Evolutionary conservation across 139 green algal genomes (phyloP), one percentile per base, ranked within the genome.

Genomic region (Diplosphaera chodatii): DNA sequence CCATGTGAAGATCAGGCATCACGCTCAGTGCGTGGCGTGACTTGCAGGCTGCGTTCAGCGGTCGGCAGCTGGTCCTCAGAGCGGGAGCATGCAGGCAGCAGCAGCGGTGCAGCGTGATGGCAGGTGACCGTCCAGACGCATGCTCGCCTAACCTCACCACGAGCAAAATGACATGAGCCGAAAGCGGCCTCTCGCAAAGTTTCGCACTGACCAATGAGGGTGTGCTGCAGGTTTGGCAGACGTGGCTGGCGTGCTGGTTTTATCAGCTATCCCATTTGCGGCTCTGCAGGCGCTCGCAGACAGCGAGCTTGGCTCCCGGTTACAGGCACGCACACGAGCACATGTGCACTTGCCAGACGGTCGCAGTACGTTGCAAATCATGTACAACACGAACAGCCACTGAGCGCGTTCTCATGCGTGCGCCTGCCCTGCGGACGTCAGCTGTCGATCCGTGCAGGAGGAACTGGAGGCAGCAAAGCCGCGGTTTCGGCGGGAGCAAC

Each of bases 201-300:
- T n/a, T n/a, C n/a, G n/a, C 10, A 21, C 13, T 48, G 8, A 21
- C 10, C 25, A 16, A 15, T 65, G 13, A 20, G 27, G n/a, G n/a
- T n/a, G n/a, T n/a, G n/a, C n/a, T 48, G 40, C 41, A 34, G 67
- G 41, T 30, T 29, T 40, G 3, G 21, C n/a, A 32, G 80, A 86
- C 30, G 55, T 86, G 0, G 48, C 62, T 2, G 78, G 78, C 20
- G 65, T 86, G 18, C 56, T 84, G 3, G 64, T 74, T 18, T 76
- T 82, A 32, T 74, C 64, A 8, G 74, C 78, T 0, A 32, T 81
- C 16, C 81, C 81, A 1, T 86, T 86, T 55, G 64, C 77, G 4
- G 67, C 70, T 0, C 74, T 86, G 13, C 77, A 86, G 55, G 74
- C 74, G 3, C 72, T 86, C 18, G 81, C 81, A 31, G 81, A 86